These are phyloP conservation scores for Herpotrichia juniperi DNA, from an alignment of 2,329 filamentous ascomycete genomes.

Conservation along the genomic window DNA sequence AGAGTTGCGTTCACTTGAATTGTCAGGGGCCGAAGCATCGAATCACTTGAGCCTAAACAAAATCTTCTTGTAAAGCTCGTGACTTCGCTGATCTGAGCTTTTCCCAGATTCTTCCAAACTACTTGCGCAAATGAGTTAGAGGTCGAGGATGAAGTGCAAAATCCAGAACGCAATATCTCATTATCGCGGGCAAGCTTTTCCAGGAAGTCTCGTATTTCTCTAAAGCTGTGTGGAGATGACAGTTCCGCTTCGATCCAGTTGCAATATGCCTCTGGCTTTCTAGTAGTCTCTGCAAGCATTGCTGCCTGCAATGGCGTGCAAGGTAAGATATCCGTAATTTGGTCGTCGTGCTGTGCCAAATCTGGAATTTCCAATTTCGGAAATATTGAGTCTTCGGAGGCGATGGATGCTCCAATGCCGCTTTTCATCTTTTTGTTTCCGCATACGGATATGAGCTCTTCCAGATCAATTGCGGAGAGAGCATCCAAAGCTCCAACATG, in stretches of 20 bases:
- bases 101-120: conserved; percentile 62
- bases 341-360: conserved; percentile 11
- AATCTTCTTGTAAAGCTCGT: conserved; percentile 50
- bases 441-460: conserved; percentile 28
- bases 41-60: conserved; percentile 40
- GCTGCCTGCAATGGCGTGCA: conserved; percentile 78
- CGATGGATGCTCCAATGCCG: not conserved
- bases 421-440: conserved; percentile 10
- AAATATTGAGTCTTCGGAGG: not conserved
- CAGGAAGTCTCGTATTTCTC: conserved; percentile 48
- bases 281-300: conserved; percentile 78
- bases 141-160: conserved; percentile 57
- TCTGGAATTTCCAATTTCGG: conserved; percentile 15
- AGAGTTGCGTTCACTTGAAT: conserved; percentile 59
- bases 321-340: conserved; percentile 51
- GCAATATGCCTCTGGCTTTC: conserved; percentile 69
- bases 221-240: conserved; percentile 34
- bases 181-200: conserved; percentile 52
- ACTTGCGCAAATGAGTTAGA: conserved; percentile 64
- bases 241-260: conserved; percentile 77
- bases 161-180: conserved; percentile 76
- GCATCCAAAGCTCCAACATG: conserved; percentile 65
- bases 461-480: conserved; percentile 61
- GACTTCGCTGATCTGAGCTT: conserved; percentile 53
- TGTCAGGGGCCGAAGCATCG: conserved; percentile 64